A percentile compares a stretch with the other conserved stretches of the same genome.
Evolutionary conservation across 768 basidiomycete genomes (phyloP).

Genomic region (Galerina marginata): DNA sequence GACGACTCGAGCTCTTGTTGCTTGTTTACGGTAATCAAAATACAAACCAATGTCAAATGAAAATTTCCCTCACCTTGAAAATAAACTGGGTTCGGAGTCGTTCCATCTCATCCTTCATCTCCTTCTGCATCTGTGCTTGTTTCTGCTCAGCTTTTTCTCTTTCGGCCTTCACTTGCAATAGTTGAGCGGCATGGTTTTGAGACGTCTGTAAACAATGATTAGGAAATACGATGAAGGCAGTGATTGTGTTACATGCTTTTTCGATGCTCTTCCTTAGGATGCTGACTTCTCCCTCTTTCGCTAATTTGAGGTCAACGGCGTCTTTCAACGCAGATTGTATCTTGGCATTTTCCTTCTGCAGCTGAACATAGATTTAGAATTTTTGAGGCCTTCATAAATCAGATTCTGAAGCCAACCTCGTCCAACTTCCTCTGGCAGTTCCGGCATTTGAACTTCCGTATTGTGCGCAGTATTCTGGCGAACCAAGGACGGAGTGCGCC

Average conservation of each 20-base stretch:
- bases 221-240: slow-evolving; percentile 4
- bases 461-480: neutral
- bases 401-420: slow-evolving; percentile 43
- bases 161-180: slow-evolving; percentile 59
- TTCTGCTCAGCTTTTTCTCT: slow-evolving; percentile 67
- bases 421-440: slow-evolving; percentile 45
- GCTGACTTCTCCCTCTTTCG: slow-evolving; percentile 74
- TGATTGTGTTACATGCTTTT: slow-evolving; percentile 48
- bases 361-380: slow-evolving; percentile 39
- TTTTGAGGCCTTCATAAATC: slow-evolving; percentile 7
- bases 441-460: slow-evolving; percentile 28
- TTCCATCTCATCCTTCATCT: slow-evolving; percentile 72
- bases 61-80: slow-evolving; percentile 59
- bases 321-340: slow-evolving; percentile 50
- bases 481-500: neutral
- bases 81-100: slow-evolving; percentile 68
- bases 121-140: slow-evolving; percentile 59
- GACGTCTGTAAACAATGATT: slow-evolving; percentile 45
- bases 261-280: slow-evolving; percentile 70
- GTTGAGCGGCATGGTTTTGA: slow-evolving; percentile 62
- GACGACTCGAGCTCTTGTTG: slow-evolving; percentile 72
- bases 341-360: slow-evolving; percentile 53
- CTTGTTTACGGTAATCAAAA: slow-evolving; percentile 38
- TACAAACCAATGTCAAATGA: neutral
- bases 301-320: slow-evolving; percentile 54